Base-by-base conservation (phyloP, 2,329 filamentous ascomycete species). In the Alternaria hordeiaustralica region DNA sequence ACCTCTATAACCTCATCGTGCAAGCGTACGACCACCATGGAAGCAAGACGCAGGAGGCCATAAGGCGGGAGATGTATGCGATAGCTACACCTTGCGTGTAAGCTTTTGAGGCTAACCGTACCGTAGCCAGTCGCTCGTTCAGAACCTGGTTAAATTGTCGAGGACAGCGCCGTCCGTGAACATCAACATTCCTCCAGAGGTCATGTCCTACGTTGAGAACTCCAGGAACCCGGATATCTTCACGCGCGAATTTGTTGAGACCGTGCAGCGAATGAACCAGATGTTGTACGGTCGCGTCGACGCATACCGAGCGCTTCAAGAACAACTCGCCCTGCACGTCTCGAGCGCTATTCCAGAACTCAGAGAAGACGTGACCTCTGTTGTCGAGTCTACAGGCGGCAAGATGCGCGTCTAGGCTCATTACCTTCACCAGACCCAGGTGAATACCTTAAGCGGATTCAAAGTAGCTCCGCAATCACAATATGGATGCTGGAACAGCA, bases 211-310 rank as follows among this genome's bases (percentile, higher is more conserved):
- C 74, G 87, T 90, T 33, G 87, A 90, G 70, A 82, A 84, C 20
- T 85, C 87, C 18, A 86, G 88, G 21, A 90, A 90, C 71, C 88
- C 88, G 8, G 88, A 90, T 70, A 89, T 90, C 68, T 90, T 89
- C 77, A 90, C 87, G 9, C 84, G 88, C 49, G 87, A 90, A 69
- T 89, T 90, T 66, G 87, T 90, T 47, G 88, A 90, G 77, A 81
- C 87, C 26, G 87, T 88, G 9, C 88, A 89, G 79, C 83, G 85
- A 64, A 84, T 85, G 53, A 90, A 90, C 67, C 87, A 89, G 72
- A 85, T 87, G 76, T 78, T 89, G 55, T 88, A 87, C 69, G 88
- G 88, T 30, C 87, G 87, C 70, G 83, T 82, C 60, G 84, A 88
- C 70, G 88, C 87, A 1, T 89, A 88, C 76, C 84, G 82, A 11